phyloP scores from a whole-genome alignment of 495 filamentous ascomycete species.

The Penicillium flavigenum region DNA sequence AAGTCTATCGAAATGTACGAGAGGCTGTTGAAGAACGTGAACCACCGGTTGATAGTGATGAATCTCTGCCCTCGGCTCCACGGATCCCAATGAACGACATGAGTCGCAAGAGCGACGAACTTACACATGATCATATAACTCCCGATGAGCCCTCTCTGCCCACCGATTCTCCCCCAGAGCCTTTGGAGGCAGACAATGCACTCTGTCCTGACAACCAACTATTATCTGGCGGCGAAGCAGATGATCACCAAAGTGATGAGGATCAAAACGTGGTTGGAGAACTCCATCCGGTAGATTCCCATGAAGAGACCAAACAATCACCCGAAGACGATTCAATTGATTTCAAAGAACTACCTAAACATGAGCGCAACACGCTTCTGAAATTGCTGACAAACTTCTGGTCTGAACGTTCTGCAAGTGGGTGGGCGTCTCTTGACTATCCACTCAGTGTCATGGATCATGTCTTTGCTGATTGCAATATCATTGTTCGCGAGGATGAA shows the following conservation, averaged over 20 bases:
- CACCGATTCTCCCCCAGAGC: conserved; percentile 35
- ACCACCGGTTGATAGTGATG: conserved; percentile 65
- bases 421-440: conserved; percentile 93
- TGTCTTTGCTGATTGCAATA: conserved; percentile 95
- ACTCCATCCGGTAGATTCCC: conserved; percentile 62
- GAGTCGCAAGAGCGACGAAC: conserved; percentile 32
- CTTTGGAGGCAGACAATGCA: conserved; percentile 51
- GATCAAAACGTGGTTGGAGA: conserved; percentile 65
- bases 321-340: conserved; percentile 58
- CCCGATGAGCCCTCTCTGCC: conserved; percentile 22
- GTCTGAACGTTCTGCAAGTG: conserved; percentile 95
- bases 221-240: conserved; percentile 66
- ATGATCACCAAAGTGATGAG: conserved; percentile 61
- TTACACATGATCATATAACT: conserved; percentile 23
- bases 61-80: conserved; percentile 32
- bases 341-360: conserved; percentile 76
- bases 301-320: conserved; percentile 59
- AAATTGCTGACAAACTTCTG: conserved; percentile 96
- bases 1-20: conserved; percentile 88
- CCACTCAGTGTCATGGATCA: conserved; percentile 86
- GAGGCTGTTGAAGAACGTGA: conserved; percentile 87
- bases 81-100: conserved; percentile 30
- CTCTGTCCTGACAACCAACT: conserved; percentile 52
- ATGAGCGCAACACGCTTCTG: conserved; percentile 88
- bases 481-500: conserved; percentile 96